Conservation (phyloP, 805 yeast genomes). For the Pichia thaimueangensis region DNA sequence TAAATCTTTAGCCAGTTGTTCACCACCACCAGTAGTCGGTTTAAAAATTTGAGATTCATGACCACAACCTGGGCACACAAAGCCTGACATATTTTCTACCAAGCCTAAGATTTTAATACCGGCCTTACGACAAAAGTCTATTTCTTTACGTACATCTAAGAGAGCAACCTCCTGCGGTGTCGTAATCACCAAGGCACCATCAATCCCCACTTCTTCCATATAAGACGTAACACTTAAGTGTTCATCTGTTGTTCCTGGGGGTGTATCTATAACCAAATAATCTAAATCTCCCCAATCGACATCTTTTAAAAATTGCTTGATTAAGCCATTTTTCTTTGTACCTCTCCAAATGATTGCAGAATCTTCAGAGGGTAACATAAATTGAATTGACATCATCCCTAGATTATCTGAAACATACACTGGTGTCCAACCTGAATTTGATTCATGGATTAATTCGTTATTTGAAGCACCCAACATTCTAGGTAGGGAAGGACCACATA, state of each 20-base stretch:
- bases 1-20: constrained; percentile 72
- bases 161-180: constrained; percentile 98
- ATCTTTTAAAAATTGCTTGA: constrained; percentile 88
- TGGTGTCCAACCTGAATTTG: constrained; percentile 94
- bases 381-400: constrained; percentile 93
- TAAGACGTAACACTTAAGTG: constrained; percentile 86
- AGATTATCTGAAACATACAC: constrained; percentile 92
- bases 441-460: constrained; percentile 83
- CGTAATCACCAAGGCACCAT: constrained; percentile 91
- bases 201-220: constrained; percentile 83
- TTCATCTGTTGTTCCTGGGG: constrained; percentile 98
- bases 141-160: constrained; percentile 91
- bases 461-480: constrained; percentile 88
- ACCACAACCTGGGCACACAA: constrained; percentile 92
- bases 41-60: constrained; percentile 86
- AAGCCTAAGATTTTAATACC: constrained; percentile 78
- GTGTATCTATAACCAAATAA: constrained; percentile 88
- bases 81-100: constrained; percentile 97
- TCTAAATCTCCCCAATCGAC: constrained; percentile 93
- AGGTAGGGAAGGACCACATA: constrained; percentile 96
- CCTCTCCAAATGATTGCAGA: constrained; percentile 98
- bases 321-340: constrained; percentile 87
- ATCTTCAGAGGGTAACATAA: constrained; percentile 88
- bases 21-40: constrained; percentile 97
- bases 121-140: constrained; percentile 91